Percentiles rank a stretch among this genome's conserved stretches.
Conservation (phyloP, 371 early-diverging fungal genomes). For the Saksenaea oblongispora region DNA sequence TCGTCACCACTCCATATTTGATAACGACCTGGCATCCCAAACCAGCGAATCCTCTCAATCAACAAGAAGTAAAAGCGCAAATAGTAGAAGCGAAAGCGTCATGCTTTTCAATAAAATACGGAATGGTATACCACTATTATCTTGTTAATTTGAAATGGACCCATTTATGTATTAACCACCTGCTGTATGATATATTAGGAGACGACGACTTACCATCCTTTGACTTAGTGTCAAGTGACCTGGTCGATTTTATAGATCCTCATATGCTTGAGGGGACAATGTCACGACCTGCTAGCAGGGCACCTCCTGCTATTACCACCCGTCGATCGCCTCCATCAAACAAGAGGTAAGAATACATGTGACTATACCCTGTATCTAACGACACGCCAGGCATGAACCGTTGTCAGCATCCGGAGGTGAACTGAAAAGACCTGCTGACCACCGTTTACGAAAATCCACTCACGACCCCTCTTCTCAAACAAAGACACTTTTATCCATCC, state of each 20-base stretch:
- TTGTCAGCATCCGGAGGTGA: no score
- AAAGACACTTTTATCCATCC: no score
- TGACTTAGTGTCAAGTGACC: constrained; percentile 18
- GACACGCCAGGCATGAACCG: no score
- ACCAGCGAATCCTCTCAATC: constrained; percentile 11
- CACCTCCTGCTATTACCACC: not conserved
- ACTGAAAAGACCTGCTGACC: no score
- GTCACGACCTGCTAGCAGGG: constrained; percentile 22
- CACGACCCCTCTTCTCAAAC: no score
- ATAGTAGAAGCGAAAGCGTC: constrained; percentile 23
- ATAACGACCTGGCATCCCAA: constrained; percentile 6
- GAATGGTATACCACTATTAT: constrained; percentile 10
- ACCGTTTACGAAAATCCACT: no score
- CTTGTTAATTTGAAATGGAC: not conserved
- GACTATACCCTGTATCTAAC: no score
- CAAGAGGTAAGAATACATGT: not conserved
- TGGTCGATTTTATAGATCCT: constrained; percentile 21
- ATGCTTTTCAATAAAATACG: constrained; percentile 23
- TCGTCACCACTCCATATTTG: not conserved
- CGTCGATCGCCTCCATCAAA: not conserved
- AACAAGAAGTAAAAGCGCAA: not conserved
- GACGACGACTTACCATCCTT: constrained; percentile 17
- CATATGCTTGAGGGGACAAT: constrained; percentile 13
- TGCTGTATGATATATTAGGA: constrained; percentile 6
- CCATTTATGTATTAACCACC: constrained; percentile 5